A percentile compares a stretch with the other conserved stretches of the same genome.
These are phyloP conservation scores for Chalciporus sphaerocephalus DNA, from an alignment of 768 basidiomycete genomes.

Conservation along the genomic window DNA sequence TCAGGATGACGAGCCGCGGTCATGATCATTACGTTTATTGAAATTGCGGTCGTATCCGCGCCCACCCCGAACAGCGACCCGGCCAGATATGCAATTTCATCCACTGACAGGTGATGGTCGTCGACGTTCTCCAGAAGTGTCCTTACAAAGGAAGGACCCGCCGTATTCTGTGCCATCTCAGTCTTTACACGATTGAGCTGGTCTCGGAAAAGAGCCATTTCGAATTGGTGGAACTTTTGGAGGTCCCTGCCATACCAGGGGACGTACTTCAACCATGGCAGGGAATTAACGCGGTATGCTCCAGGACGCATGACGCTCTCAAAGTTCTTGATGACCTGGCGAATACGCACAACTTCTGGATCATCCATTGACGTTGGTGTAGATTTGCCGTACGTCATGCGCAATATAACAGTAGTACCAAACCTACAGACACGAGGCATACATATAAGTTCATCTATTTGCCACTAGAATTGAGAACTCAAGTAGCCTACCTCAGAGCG, in stretches of 20 bases:
- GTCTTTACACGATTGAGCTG: slow-evolving; percentile 43
- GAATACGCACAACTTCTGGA: slow-evolving; percentile 19
- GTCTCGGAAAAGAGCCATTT: slow-evolving; percentile 44
- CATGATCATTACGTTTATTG: slow-evolving; percentile 47
- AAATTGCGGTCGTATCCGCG: slow-evolving; percentile 53
- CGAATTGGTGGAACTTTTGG: slow-evolving; percentile 46
- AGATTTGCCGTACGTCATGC: slow-evolving; percentile 24
- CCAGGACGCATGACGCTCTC: slow-evolving; percentile 29
- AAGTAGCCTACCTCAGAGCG: slow-evolving; percentile 48
- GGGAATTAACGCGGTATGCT: slow-evolving; percentile 31
- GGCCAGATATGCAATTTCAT: slow-evolving; percentile 55
- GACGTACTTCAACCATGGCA: slow-evolving; percentile 38
- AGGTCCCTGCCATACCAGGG: slow-evolving; percentile 56
- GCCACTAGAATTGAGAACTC: too few species aligned
- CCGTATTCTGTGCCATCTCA: slow-evolving; percentile 35
- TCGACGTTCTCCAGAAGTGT: slow-evolving; percentile 46
- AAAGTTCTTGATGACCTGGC: slow-evolving; percentile 20
- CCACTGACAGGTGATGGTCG: slow-evolving; percentile 44
- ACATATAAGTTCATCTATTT: too few species aligned
- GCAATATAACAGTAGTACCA: slow-evolving; percentile 21
- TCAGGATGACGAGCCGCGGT: slow-evolving; percentile 52
- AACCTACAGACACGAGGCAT: slow-evolving; percentile 15
- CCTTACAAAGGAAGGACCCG: slow-evolving; percentile 40
- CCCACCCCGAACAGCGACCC: slow-evolving; percentile 60
- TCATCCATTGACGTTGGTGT: slow-evolving; percentile 19